Evolutionary conservation across 106 monocot genomes (phyloP).

Genomic region (Dendrobium nobile): DNA sequence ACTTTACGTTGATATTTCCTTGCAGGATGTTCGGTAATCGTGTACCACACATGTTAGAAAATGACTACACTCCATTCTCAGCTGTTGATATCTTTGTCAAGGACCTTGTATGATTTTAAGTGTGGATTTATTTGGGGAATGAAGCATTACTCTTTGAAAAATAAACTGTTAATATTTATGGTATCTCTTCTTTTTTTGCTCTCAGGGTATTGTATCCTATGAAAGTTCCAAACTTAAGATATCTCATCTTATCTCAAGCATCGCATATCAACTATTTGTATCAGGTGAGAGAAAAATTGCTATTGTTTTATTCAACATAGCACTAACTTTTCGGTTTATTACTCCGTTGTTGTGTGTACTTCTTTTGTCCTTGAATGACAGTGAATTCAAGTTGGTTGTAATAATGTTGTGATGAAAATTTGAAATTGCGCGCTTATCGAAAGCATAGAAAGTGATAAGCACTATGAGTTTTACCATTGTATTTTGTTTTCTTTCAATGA

Average conservation of each 20-base stretch:
- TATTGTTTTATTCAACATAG: not conserved
- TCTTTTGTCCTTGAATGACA: not conserved
- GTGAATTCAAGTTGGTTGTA: no score
- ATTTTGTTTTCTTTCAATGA: no score
- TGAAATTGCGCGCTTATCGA: no score
- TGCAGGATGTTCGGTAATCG: constrained; percentile 99
- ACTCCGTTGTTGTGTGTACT: not conserved
- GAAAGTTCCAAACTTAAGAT: constrained; percentile 59
- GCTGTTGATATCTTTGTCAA: constrained; percentile 97
- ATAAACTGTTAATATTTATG: not conserved
- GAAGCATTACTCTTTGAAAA: not conserved
- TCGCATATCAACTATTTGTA: constrained; percentile 83
- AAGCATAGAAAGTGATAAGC: no score
- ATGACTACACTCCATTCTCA: constrained; percentile 87
- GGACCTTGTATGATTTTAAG: constrained; percentile 61
- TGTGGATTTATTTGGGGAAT: not conserved
- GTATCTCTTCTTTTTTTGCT: constrained; percentile 1
- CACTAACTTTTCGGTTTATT: not conserved
- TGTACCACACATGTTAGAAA: constrained; percentile 95
- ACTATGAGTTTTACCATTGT: no score
- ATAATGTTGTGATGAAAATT: no score
- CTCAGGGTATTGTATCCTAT: constrained; percentile 76
- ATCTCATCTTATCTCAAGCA: constrained; percentile 67
- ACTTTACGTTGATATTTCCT: constrained; percentile 2
- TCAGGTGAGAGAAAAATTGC: constrained; percentile 41